Evolutionary conservation across 208 protist genomes (phyloP).

Genomic region (Leishmania major): DNA sequence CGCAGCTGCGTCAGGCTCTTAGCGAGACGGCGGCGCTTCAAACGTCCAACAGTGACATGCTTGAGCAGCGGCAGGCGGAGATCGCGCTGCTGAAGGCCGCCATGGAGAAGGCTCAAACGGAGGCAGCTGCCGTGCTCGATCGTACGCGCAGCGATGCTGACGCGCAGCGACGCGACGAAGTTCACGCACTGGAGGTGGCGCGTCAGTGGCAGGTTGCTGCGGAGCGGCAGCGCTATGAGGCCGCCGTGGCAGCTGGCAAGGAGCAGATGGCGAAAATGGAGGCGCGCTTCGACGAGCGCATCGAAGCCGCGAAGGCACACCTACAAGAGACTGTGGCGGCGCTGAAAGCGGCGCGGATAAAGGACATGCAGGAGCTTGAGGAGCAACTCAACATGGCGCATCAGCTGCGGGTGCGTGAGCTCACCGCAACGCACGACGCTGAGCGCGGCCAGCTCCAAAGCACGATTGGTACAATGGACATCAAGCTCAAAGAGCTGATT

Average conservation of each 20-base stretch:
- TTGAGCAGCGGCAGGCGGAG: slow-evolving; percentile 21
- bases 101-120: slow-evolving; percentile 17
- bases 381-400: slow-evolving; percentile 25
- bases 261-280: slow-evolving; percentile 29
- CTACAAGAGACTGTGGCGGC: slow-evolving; percentile 21
- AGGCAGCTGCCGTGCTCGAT: slow-evolving; percentile 24
- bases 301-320: slow-evolving; percentile 15
- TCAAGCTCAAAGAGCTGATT: slow-evolving; percentile 18
- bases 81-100: slow-evolving; percentile 23
- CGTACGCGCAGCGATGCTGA: slow-evolving; percentile 17
- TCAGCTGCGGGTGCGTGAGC: slow-evolving; percentile 24
- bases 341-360: slow-evolving; percentile 12
- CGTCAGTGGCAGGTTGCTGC: slow-evolving; percentile 23
- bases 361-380: slow-evolving; percentile 27
- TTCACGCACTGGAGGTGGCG: slow-evolving; percentile 12
- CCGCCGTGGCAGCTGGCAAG: slow-evolving; percentile 22
- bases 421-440: slow-evolving; percentile 17
- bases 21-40: slow-evolving; percentile 18
- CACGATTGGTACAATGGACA: slow-evolving; percentile 12
- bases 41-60: slow-evolving; percentile 1
- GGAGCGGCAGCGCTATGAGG: slow-evolving; percentile 31
- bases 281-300: slow-evolving; percentile 7
- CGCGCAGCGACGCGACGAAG: slow-evolving; percentile 18
- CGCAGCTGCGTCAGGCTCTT: slow-evolving; percentile 29
- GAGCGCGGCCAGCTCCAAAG: slow-evolving; percentile 12